Conservation (phyloP, 495 filamentous ascomycete species). For the Xylaria nigripes region DNA sequence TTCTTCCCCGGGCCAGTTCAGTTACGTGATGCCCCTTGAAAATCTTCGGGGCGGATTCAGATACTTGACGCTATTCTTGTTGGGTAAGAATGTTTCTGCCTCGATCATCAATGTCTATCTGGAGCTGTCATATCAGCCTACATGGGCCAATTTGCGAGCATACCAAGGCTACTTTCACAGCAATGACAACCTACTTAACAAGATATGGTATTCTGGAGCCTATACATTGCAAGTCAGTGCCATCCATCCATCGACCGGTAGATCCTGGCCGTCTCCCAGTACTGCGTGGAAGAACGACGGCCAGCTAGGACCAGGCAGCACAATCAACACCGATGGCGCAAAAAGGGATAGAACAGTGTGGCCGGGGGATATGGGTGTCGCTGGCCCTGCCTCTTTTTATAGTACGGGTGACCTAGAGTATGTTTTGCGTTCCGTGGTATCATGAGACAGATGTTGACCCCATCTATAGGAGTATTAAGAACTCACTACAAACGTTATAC, state of each 20-base stretch:
- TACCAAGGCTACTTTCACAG: constrained; percentile 59
- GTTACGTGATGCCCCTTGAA: constrained; percentile 46
- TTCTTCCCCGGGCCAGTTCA: constrained; percentile 30
- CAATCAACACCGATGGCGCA: constrained; percentile 44
- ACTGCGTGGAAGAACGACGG: constrained; percentile 51
- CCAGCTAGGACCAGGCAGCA: constrained; percentile 32
- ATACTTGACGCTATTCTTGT: constrained; percentile 50
- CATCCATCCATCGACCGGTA: constrained; percentile 46
- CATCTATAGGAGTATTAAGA: constrained; percentile 45
- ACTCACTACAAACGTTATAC: constrained; percentile 54
- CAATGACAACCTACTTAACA: constrained; percentile 51
- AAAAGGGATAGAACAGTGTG: constrained; percentile 52
- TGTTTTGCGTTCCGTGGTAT: neutral
- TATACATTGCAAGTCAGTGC: constrained; percentile 56
- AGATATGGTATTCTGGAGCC: constrained; percentile 55
- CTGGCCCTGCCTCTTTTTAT: constrained; percentile 48
- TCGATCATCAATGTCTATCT: constrained; percentile 37
- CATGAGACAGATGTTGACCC: neutral
- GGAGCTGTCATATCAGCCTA: constrained; percentile 52
- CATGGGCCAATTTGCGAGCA: constrained; percentile 54
- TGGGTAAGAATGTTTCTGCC: constrained; percentile 29
- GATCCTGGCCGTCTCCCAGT: constrained; percentile 41
- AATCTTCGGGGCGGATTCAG: constrained; percentile 53
- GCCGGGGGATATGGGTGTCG: constrained; percentile 56
- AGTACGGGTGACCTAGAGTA: constrained; percentile 50